Base-by-base conservation (phyloP, 768 basidiomycete genomes). In the Clitopilus hobsonii region DNA sequence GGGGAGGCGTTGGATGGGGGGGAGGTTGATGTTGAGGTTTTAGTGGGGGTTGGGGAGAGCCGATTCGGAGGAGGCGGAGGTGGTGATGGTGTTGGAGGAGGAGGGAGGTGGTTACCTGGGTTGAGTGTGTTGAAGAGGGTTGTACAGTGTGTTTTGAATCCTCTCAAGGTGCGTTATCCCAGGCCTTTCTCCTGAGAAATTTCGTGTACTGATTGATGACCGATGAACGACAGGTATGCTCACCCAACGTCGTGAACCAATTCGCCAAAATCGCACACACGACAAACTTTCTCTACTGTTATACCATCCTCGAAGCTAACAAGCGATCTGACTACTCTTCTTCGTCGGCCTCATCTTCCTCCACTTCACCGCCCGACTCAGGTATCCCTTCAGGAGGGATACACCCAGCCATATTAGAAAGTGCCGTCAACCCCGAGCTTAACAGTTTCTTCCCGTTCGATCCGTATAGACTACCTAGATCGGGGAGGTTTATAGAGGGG, bases 381-480 rank as follows among this genome's bases (percentile, higher is more conserved):
- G 56, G 63, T 14, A 65, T 60, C 23, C 45, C 27, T 22, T 27
- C 49, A 13, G 18, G 27, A 4, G 14, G 38, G 22, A 49, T 65
- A n/a, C 65, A 61, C 57, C 64, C 60, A 18, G 63, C 61, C 10
- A 58, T 69, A 25, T 60, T 72, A 16, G 71, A 69, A 6, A 71
- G 67, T 50, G 70, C 71, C 49, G 62, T 76, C 56, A 81, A 81
- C 51, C 75, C 81, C 7, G 93, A 95, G 56, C 77, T 98, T 54
- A 94, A 93, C 65, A 85, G 87, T 10, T 98, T 98, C 75, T 99
- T 99, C 76, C 97, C 97, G 0, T 99, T 99, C 67, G 97, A 99
- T 69, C 97, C 97, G 2, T 98, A 93, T 74, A 89, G 86, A 56
- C 83, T 99, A 4, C 89, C 92, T 0, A 79, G 84, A 55, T 94